Base-by-base conservation (phyloP, 805 yeast species). In the Barnettozyma siamensis region DNA sequence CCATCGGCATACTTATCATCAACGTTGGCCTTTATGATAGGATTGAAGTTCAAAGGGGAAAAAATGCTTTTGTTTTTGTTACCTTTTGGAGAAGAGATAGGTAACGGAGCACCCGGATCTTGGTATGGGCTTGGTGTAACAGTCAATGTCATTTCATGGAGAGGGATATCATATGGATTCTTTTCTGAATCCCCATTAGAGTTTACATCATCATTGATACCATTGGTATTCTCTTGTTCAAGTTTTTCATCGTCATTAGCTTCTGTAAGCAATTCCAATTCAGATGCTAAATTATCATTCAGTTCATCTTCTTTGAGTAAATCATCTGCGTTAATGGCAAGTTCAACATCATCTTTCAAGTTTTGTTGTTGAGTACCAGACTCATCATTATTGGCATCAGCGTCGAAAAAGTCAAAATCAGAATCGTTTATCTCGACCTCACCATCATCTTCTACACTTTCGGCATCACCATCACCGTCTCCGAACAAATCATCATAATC, bases 1-100 rank as follows among this genome's bases (percentile, higher is more conserved):
- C 99, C 99, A 48, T 73, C 73, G 11, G 82, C 81, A 54, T 91
- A 91, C 55, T 91, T 91, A 42, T 84, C 78, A 57, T 91, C 98
- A 31, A 91, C 80, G 43, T 75, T 78, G 35, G 76, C 73, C 42
- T 78, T 80, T 41, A 87, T 83, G 16, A 82, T 73, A 1, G 96
- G 95, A 52, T 86, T 83, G 63, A 88, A 89, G 32, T 74, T 71
- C 32, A 88, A 66, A 0, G 95, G 95, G 0, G 95, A 85, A 61
- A 88, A 89, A 0, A 82, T 77, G 33, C 95, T 85, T 42, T 65
- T 74, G 38, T 59, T 65, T 37, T 59, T 62, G 18, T 44, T 21
- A 10, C 65, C 73, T 32, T 57, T 68, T n/a, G 75, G 73, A 0
- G 76, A 63, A 43, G 48, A 71, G 16, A 75, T 62, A 0, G 94